phyloP scores from a whole-genome alignment of 306 rosid species.

The Ormosia semicastrata region DNA sequence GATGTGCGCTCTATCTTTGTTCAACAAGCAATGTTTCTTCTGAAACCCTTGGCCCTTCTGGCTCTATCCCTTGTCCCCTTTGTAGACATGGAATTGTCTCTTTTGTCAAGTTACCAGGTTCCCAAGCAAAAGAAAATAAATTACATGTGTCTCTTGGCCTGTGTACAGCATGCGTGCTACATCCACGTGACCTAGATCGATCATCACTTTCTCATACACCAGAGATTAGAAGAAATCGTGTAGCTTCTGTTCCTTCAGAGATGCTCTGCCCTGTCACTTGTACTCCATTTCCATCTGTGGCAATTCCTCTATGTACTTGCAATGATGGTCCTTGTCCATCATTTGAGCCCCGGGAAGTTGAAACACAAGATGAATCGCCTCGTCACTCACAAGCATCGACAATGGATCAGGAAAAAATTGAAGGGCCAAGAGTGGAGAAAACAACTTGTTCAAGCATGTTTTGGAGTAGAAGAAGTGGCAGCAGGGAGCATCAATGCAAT shows the following conservation, averaged over 20 bases:
- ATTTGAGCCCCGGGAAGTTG: conserved; percentile 64
- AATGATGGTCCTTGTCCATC: conserved; percentile 80
- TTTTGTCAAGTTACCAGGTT: conserved; percentile 73
- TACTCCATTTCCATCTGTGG: conserved; percentile 85
- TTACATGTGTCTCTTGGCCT: conserved; percentile 60
- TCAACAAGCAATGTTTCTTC: conserved; percentile 71
- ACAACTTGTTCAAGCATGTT: conserved; percentile 87
- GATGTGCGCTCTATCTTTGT: conserved; percentile 95
- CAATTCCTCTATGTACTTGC: conserved; percentile 91
- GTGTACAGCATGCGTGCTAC: conserved; percentile 89
- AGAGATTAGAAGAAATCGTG: conserved; percentile 70
- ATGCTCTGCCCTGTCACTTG: conserved; percentile 91
- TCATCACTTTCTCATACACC: conserved; percentile 61
- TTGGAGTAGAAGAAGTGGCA: conserved; percentile 96
- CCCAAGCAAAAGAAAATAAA: conserved; percentile 64
- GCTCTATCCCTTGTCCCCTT: conserved; percentile 91
- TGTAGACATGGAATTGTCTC: conserved; percentile 83
- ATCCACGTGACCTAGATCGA: conserved; percentile 48
- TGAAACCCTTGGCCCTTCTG: conserved; percentile 60
- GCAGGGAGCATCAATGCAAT: conserved; percentile 95
- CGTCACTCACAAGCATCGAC: conserved; percentile 48
- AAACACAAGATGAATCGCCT: conserved; percentile 54
- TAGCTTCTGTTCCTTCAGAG: conserved; percentile 84
- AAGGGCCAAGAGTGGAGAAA: conserved; percentile 70
- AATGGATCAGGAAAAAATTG: conserved; percentile 62